Percentiles rank a stretch among this genome's conserved stretches.
phyloP scores from a whole-genome alignment of 805 yeast genomes.

The Saccharomycodes ludwigii region DNA sequence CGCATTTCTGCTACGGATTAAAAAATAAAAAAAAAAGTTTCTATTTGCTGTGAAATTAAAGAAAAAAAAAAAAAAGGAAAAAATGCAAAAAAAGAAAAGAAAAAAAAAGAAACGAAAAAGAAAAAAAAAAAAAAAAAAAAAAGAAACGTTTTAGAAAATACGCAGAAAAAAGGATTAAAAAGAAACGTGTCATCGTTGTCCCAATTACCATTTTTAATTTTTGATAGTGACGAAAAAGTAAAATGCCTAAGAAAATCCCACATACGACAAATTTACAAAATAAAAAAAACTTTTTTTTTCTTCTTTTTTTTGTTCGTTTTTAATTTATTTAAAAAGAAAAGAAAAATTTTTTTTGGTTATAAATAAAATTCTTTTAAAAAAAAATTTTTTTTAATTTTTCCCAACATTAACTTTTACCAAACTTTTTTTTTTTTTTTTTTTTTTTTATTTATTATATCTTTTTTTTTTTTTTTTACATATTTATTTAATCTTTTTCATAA shows the following conservation, averaged over 20 bases:
- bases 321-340: slow-evolving; percentile 3
- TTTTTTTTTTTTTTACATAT: background rate
- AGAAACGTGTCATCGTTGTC: too few relatives aligned
- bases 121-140: slow-evolving; percentile 1
- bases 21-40: background rate
- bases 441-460: background rate
- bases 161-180: too few relatives aligned
- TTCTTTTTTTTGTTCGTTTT: slow-evolving; percentile 1
- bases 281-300: slow-evolving; percentile 1
- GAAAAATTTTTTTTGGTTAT: slow-evolving; percentile 7
- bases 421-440: background rate
- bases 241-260: too few relatives aligned
- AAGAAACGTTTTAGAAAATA: background rate
- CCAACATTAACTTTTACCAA: slow-evolving; percentile 3
- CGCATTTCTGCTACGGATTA: too few relatives aligned
- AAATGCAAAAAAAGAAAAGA: background rate
- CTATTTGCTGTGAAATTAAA: too few relatives aligned
- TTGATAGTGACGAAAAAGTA: too few relatives aligned
- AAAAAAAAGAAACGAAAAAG: slow-evolving; percentile 4
- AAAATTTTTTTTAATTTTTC: slow-evolving; percentile 4
- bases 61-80: background rate
- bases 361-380: slow-evolving; percentile 3
- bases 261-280: too few relatives aligned
- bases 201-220: too few relatives aligned
- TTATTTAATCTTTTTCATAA: background rate